phyloP scores from a whole-genome alignment of 176 grass and related monocot genomes.

The barley (Hordeum vulgare) region MorexV3_pseudomolecules_assembly NC_058519.1:597869409-597869908 shows the following conservation, averaged over 20 bases:
- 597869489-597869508: neutral
- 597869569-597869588: slow-evolving; percentile 10
- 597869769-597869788: too few species aligned
- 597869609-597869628: neutral
- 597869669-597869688: neutral
- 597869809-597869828: too few species aligned
- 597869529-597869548: slow-evolving; percentile 5
- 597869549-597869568: neutral
- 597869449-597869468: slow-evolving; percentile 6
- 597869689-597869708: too few species aligned
- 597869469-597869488: neutral
- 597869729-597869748: neutral
- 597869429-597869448: slow-evolving; percentile 27
- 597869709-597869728: neutral
- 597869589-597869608: slow-evolving; percentile 33
- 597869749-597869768: too few species aligned
- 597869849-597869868: slow-evolving; percentile 18
- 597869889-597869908: neutral
- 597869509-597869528: neutral
- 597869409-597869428: neutral
- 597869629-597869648: neutral
- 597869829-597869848: neutral
- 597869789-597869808: neutral
- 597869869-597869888: neutral
- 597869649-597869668: neutral